These are phyloP conservation scores for Boletus subluridellus DNA, from an alignment of 1,284 basidiomycete species.

Conservation along the genomic window DNA sequence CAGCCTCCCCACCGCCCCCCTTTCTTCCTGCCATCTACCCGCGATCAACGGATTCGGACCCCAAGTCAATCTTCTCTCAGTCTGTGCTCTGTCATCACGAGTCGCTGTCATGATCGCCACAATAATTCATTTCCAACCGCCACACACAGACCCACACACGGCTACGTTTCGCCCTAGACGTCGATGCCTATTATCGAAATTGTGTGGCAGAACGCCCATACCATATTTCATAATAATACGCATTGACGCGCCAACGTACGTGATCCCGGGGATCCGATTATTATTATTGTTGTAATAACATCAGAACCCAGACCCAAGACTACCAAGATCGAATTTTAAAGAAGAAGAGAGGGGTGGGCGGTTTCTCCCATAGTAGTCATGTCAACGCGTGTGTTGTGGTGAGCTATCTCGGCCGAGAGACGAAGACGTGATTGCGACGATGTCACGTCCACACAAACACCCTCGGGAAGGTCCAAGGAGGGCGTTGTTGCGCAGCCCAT, in stretches of 20 bases:
- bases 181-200: not conserved
- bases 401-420: not conserved
- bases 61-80: conserved; percentile 1
- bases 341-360: not conserved
- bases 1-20: conserved; percentile 7
- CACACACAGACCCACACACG: not conserved
- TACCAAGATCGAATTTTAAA: not conserved
- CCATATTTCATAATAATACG: no score
- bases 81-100: not conserved
- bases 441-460: not conserved
- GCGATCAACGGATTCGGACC: conserved; percentile 18
- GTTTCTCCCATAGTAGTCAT: conserved; percentile 28
- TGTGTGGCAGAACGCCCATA: not conserved
- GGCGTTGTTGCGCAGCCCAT: not conserved
- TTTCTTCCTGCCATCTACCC: conserved; percentile 3
- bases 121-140: conserved; percentile 26
- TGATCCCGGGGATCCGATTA: no score
- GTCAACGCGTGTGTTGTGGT: conserved; percentile 19
- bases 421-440: not conserved
- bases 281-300: not conserved
- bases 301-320: not conserved
- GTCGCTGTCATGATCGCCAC: conserved; percentile 30
- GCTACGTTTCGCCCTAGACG: no score
- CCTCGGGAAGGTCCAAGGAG: not conserved
- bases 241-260: no score